Base-by-base conservation (phyloP, 768 basidiomycete species). In the Boletus sensibilis region DNA sequence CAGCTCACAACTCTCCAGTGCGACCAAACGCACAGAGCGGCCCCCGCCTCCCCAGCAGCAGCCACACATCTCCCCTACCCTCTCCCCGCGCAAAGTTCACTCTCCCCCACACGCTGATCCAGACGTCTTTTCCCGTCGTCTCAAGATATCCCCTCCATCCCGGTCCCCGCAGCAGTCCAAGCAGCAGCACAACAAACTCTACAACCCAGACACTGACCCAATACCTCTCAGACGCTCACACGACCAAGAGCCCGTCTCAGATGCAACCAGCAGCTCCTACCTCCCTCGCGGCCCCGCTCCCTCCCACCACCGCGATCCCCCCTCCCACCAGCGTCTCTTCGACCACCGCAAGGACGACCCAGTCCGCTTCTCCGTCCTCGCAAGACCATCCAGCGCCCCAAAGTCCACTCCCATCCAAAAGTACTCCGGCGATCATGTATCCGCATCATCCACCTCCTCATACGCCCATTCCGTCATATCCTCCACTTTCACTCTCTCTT, bases 291-390 rank as follows among this genome's bases (percentile, higher is more conserved):
- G 55, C 27, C 47, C 72, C 34, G 61, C 72, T 12, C 67, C 60
- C 12, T 61, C 78, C 4, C 70, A 79, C 10, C 58, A 72, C 8
- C 75, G 85, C 40, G 68, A 53, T 51, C 56, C 52, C 31, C 72
- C 44, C 61, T 14, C 68, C 6, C 69, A 72, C 43, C 74, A 78
- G 10, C 89, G 88, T 58, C 82, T 97, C 0, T 95, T 94, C 55
- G 94, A 98, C 67, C 92, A 90, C 56, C 81, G 90, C 38, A 86
- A 92, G 65, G 91, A 98, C 69, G 92, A 98, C 69, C 93, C 97
- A 0, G 83, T 94, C 33, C 83, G 88, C 12, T 98, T 98, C 72
- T 76, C 83, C 38, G 81, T 86, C 34, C 79, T 84, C 35, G 75
- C 82, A 5, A 81, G 85, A 40, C 80, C 86, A 10, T 67, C 44